phyloP scores from a whole-genome alignment of 1,284 basidiomycete genomes.

The Phenoliferia sp. region DNA sequence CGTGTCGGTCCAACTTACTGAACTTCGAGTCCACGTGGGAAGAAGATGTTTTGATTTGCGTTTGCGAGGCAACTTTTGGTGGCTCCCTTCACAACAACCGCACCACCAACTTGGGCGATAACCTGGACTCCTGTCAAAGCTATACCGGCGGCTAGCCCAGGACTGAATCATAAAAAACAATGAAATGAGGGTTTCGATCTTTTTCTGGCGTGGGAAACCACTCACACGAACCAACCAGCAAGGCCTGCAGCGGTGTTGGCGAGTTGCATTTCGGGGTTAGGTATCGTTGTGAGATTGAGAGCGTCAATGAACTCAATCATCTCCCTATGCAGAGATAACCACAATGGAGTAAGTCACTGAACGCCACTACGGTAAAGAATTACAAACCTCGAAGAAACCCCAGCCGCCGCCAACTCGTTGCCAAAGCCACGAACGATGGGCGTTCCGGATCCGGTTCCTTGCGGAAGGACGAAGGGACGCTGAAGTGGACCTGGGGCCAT shows the following conservation, averaged over 20 bases:
- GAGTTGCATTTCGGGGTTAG: not conserved
- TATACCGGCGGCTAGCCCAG: not conserved
- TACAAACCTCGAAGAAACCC: no score
- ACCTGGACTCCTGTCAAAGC: not conserved
- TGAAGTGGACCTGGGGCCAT: not conserved
- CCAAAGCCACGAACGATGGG: not conserved
- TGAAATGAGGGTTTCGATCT: not conserved
- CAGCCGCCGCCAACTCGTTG: not conserved
- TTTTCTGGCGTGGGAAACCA: not conserved
- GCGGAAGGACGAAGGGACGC: not conserved
- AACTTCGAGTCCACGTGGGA: not conserved
- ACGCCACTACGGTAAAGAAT: no score
- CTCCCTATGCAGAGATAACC: no score
- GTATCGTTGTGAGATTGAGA: not conserved
- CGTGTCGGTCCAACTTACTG: not conserved
- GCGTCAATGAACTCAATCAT: not conserved
- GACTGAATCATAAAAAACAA: not conserved
- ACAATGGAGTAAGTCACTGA: no score
- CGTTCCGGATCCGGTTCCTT: not conserved
- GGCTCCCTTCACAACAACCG: not conserved
- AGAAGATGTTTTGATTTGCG: not conserved
- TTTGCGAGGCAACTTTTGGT: not conserved
- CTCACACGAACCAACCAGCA: constrained; percentile 1
- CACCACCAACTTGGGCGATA: not conserved
- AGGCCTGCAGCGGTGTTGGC: not conserved